phyloP scores from a whole-genome alignment of 352 stramenopile genomes.

The Pythium sukuiense region DNA sequence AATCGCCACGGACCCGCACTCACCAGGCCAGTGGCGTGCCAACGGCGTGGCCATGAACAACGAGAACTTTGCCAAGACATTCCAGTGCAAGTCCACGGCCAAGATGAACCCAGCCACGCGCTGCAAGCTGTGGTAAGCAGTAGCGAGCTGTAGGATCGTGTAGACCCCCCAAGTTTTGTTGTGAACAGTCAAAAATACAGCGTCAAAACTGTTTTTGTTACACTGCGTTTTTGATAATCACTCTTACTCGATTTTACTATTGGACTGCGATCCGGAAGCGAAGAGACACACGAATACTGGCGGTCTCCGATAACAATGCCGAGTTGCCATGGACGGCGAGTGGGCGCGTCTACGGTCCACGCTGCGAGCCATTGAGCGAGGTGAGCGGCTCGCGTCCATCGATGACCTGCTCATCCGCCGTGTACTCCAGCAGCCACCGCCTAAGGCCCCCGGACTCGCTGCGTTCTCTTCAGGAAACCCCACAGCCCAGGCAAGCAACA shows the following conservation, averaged over 20 bases:
- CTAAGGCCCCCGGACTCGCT: neutral
- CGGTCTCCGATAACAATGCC: neutral
- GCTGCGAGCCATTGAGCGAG: conserved; percentile 58
- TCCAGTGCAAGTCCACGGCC: conserved; percentile 18
- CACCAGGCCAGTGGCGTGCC: conserved; percentile 37
- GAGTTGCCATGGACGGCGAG: conserved; percentile 14
- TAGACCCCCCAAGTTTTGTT: too few relatives aligned
- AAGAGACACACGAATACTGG: neutral
- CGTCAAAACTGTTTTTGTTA: too few relatives aligned
- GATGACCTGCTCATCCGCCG: conserved; percentile 53
- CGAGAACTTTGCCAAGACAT: conserved; percentile 23
- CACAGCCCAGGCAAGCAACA: neutral
- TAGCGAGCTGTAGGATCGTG: too few relatives aligned
- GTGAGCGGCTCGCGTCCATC: conserved; percentile 44
- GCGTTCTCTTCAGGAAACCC: neutral
- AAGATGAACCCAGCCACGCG: conserved; percentile 30
- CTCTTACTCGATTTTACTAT: too few relatives aligned
- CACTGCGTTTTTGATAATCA: too few relatives aligned
- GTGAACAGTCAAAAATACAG: too few relatives aligned
- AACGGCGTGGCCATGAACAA: conserved; percentile 35
- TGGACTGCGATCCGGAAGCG: neutral
- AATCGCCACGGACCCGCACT: conserved; percentile 51
- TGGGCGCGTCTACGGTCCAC: conserved; percentile 40
- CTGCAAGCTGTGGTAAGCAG: conserved; percentile 30
- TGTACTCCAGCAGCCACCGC: conserved; percentile 37